These are phyloP conservation scores for Candida incommunis DNA, from an alignment of 805 yeast genomes.

Conservation along the genomic window DNA sequence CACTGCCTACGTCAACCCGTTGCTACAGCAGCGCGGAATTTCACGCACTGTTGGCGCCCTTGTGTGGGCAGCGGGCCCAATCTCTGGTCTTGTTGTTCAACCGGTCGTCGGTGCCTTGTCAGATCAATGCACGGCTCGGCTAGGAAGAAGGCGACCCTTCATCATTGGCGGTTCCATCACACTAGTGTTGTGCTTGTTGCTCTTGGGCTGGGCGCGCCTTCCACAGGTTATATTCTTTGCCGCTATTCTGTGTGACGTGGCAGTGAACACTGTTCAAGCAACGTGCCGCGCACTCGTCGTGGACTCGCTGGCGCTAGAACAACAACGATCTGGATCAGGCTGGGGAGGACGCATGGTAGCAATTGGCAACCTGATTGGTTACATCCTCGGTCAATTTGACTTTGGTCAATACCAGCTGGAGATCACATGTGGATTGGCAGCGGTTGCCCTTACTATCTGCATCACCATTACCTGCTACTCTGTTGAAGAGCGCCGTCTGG, in stretches of 20 bases:
- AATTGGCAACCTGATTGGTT: constrained; percentile 43
- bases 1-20: constrained; percentile 51
- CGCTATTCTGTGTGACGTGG: constrained; percentile 40
- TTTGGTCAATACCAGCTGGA: constrained; percentile 39
- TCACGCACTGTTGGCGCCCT: constrained; percentile 40
- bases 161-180: constrained; percentile 40
- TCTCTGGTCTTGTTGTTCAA: constrained; percentile 49
- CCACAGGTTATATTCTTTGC: constrained; percentile 19
- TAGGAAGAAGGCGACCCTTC: constrained; percentile 44
- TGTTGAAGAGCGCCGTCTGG: constrained; percentile 37
- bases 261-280: constrained; percentile 47
- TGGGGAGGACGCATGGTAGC: constrained; percentile 58
- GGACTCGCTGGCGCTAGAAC: constrained; percentile 41
- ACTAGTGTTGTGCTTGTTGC: constrained; percentile 30
- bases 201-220: constrained; percentile 23
- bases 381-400: constrained; percentile 36
- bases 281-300: constrained; percentile 47
- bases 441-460: constrained; percentile 26
- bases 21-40: constrained; percentile 46
- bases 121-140: constrained; percentile 25
- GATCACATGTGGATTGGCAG: constrained; percentile 31
- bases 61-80: constrained; percentile 56
- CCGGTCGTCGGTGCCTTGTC: constrained; percentile 48
- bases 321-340: constrained; percentile 46
- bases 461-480: constrained; percentile 27